phyloP scores from a whole-genome alignment of 2,329 filamentous ascomycete species.

The Diaporthe ilicicola region DNA sequence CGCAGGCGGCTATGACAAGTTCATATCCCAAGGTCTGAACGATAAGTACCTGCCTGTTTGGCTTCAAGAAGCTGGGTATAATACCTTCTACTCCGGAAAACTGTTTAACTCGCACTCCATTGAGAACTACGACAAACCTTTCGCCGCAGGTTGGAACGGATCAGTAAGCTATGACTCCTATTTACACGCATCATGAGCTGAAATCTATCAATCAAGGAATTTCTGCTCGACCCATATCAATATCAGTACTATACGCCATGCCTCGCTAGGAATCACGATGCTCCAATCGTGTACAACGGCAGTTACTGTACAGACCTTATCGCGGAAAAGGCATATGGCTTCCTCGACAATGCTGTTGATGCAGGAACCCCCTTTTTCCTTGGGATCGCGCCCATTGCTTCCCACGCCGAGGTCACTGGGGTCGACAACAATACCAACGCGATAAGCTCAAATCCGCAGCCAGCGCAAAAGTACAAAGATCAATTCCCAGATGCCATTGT shows the following conservation, averaged over 20 bases:
- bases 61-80: slow-evolving; percentile 74
- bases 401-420: slow-evolving; percentile 64
- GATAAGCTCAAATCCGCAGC: slow-evolving; percentile 56
- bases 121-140: slow-evolving; percentile 63
- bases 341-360: neutral
- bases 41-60: slow-evolving; percentile 74
- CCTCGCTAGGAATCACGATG: neutral
- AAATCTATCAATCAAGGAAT: too few species aligned
- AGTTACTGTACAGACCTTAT: neutral
- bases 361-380: slow-evolving; percentile 68
- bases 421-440: slow-evolving; percentile 35
- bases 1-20: slow-evolving; percentile 69
- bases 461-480: slow-evolving; percentile 66
- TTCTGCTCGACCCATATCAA: slow-evolving; percentile 67
- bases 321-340: slow-evolving; percentile 18
- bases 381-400: slow-evolving; percentile 70
- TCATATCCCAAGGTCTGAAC: slow-evolving; percentile 70
- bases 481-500: slow-evolving; percentile 67
- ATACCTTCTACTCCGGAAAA: slow-evolving; percentile 77
- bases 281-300: neutral
- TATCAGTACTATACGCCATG: slow-evolving; percentile 68
- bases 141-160: neutral
- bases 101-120: slow-evolving; percentile 71
- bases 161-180: too few species aligned
- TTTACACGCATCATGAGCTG: too few species aligned